Conservation (phyloP, 768 basidiomycete genomes). For the Amanita exitialis region DNA sequence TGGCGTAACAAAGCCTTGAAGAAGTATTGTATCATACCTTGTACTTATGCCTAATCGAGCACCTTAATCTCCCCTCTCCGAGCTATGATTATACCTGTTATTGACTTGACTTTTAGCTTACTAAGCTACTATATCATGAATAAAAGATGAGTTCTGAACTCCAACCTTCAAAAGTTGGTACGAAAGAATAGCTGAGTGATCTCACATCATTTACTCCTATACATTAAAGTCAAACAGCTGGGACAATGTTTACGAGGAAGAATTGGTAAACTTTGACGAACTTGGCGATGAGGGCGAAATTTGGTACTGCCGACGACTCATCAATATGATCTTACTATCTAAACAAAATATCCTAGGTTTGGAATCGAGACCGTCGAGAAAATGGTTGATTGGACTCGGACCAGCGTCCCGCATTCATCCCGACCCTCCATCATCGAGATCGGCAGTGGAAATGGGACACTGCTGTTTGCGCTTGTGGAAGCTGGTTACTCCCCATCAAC, state of each 20-base stretch:
- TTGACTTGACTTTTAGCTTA: constrained; percentile 8
- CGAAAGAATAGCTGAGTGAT: constrained; percentile 62
- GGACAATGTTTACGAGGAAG: constrained; percentile 66
- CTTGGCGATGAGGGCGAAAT: constrained; percentile 80
- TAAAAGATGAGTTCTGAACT: constrained; percentile 33
- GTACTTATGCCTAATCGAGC: constrained; percentile 4
- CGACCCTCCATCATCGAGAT: constrained; percentile 60
- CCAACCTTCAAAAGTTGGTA: constrained; percentile 66
- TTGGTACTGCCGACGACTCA: constrained; percentile 36
- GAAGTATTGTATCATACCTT: constrained; percentile 1
- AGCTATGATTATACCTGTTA: not conserved
- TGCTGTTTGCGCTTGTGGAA: constrained; percentile 62
- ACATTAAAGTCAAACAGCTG: constrained; percentile 36
- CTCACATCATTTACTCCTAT: not conserved
- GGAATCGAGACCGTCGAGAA: constrained; percentile 66
- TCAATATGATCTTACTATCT: not conserved
- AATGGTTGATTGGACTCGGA: constrained; percentile 66
- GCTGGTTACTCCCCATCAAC: constrained; percentile 46
- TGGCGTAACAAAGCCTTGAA: not conserved
- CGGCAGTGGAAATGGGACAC: constrained; percentile 71
- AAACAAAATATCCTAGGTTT: constrained; percentile 44
- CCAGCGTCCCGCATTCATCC: constrained; percentile 38
- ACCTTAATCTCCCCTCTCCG: not conserved
- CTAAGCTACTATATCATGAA: constrained; percentile 18
- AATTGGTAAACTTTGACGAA: constrained; percentile 64